These are phyloP conservation scores for Solanum sejunctum DNA, from an alignment of 257 asterid genomes.

Conservation along the genomic window DNA sequence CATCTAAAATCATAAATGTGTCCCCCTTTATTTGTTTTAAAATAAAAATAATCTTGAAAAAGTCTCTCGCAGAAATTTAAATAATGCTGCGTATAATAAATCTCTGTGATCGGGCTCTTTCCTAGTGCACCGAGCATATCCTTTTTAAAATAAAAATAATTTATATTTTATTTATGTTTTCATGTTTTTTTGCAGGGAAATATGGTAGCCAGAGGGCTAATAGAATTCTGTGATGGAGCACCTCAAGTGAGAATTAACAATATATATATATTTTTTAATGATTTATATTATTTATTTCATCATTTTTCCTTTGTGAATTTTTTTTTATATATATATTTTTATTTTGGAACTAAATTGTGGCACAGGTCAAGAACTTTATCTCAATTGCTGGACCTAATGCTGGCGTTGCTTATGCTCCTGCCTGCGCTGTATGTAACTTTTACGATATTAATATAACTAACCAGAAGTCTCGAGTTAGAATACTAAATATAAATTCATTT, in stretches of 20 bases:
- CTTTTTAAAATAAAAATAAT: too few species aligned
- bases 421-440: slow-evolving; percentile 1
- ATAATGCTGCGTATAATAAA: too few species aligned
- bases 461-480: not conserved
- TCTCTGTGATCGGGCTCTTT: too few species aligned
- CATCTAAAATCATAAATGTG: not conserved
- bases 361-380: slow-evolving; percentile 17
- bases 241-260: slow-evolving; percentile 6
- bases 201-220: slow-evolving; percentile 12
- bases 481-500: not conserved
- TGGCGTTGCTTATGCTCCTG: slow-evolving; percentile 15
- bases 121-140: too few species aligned
- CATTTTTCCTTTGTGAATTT: not conserved
- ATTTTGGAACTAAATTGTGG: not conserved
- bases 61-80: too few species aligned
- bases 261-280: not conserved
- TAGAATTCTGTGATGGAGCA: slow-evolving; percentile 13
- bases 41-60: too few species aligned
- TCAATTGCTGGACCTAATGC: slow-evolving; percentile 30
- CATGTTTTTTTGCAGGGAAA: slow-evolving; percentile 5
- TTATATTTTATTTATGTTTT: not conserved
- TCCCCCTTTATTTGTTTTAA: not conserved
- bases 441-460: too few species aligned
- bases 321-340: too few species aligned
- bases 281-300: not conserved